A percentile compares a stretch with the other conserved stretches of the same genome.
Conservation (phyloP, 2,329 filamentous ascomycete genomes). For the Trichoderma sp. region DNA sequence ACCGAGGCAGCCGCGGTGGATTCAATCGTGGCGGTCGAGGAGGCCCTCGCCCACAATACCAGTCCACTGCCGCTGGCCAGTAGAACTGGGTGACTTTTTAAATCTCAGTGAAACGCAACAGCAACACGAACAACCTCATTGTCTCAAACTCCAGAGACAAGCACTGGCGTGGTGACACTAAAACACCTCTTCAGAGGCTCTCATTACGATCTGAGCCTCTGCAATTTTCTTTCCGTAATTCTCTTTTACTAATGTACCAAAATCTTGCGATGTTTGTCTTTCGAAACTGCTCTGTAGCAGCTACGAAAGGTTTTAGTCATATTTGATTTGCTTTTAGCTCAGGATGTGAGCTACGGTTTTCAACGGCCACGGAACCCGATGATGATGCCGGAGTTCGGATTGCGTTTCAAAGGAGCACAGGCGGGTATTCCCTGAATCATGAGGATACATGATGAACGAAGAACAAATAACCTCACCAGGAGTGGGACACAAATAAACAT, state of each 20-base stretch:
- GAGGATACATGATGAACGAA: conserved; percentile 24
- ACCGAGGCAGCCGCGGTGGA: conserved; percentile 44
- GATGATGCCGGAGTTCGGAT: conserved; percentile 32
- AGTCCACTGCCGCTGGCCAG: conserved; percentile 34
- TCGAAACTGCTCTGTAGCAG: conserved; percentile 5
- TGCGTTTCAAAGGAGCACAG: conserved; percentile 24
- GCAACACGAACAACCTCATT: neutral
- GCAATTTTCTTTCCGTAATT: conserved; percentile 8
- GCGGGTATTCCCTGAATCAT: conserved; percentile 29
- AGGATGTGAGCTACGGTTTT: conserved; percentile 27
- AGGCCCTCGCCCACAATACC: conserved; percentile 39
- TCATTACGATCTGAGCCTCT: neutral
- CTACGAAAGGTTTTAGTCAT: neutral
- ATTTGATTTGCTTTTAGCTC: conserved; percentile 25
- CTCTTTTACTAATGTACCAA: conserved; percentile 34
- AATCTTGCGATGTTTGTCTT: conserved; percentile 29
- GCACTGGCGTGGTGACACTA: neutral
- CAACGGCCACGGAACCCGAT: conserved; percentile 23
- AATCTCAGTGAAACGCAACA: neutral
- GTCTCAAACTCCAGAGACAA: neutral
- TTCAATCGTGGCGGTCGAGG: conserved; percentile 46
- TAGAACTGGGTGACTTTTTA: conserved; percentile 25
- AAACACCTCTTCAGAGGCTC: neutral
- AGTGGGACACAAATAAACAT: conserved; percentile 6
- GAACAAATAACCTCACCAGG: neutral